These are phyloP conservation scores for Polyporus arcularius DNA, from an alignment of 768 basidiomycete genomes.

Conservation along the genomic window DNA sequence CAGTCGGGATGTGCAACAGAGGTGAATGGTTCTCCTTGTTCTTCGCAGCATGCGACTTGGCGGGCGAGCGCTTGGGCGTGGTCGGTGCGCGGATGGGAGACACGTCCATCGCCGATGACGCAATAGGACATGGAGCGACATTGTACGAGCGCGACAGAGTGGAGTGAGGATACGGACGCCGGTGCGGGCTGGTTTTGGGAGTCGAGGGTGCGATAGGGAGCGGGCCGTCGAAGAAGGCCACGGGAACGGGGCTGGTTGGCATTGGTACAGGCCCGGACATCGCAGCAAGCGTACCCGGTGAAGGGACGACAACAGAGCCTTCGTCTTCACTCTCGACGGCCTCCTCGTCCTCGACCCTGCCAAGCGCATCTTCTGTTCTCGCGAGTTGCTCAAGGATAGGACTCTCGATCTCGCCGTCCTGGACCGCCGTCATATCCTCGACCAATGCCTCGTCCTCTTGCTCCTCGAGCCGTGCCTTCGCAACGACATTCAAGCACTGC, in stretches of 20 bases:
- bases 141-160: not conserved
- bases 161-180: not conserved
- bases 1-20: slow-evolving; percentile 34
- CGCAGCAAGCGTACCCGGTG: slow-evolving; percentile 10
- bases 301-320: slow-evolving; percentile 5
- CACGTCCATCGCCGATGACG: not conserved
- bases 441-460: slow-evolving; percentile 13
- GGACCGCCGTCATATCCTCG: slow-evolving; percentile 17
- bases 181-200: slow-evolving; percentile 8
- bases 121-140: not conserved
- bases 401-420: slow-evolving; percentile 8
- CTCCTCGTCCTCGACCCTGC: not conserved
- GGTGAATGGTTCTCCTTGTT: slow-evolving; percentile 69
- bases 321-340: slow-evolving; percentile 12
- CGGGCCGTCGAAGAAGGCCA: not conserved
- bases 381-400: not conserved
- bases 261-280: not conserved
- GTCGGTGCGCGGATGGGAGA: slow-evolving; percentile 11
- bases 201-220: slow-evolving; percentile 8
- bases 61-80: slow-evolving; percentile 19
- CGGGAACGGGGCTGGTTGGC: not conserved
- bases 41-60: slow-evolving; percentile 29
- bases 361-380: not conserved
- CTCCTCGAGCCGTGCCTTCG: slow-evolving; percentile 4
- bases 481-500: slow-evolving; percentile 33